phyloP scores from a whole-genome alignment of 2,329 filamentous ascomycete species.

The Clonostachys rosea region DNA sequence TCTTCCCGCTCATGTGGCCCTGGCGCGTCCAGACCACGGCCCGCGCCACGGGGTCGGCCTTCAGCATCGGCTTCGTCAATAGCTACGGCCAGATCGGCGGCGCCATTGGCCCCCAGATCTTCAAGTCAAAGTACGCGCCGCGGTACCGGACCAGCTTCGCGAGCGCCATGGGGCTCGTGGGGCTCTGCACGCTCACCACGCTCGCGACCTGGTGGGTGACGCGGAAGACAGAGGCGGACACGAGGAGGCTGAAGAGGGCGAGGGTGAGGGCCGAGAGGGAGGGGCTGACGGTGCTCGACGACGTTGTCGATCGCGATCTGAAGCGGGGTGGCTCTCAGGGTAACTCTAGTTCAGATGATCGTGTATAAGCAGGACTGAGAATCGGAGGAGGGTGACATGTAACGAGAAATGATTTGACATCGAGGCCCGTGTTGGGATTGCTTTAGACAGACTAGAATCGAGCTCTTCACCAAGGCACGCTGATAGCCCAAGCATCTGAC shows the following conservation, averaged over 20 bases:
- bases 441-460: too few species aligned
- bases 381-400: too few species aligned
- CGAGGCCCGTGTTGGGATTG: too few species aligned
- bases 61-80: slow-evolving; percentile 44
- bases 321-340: not conserved
- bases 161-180: slow-evolving; percentile 36
- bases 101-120: slow-evolving; percentile 40
- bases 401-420: too few species aligned
- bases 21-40: slow-evolving; percentile 43
- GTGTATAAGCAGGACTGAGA: too few species aligned
- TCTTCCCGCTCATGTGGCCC: slow-evolving; percentile 45
- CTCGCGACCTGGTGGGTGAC: slow-evolving; percentile 39
- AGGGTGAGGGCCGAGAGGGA: slow-evolving; percentile 31
- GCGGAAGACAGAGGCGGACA: slow-evolving; percentile 34
- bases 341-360: not conserved
- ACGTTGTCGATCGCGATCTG: slow-evolving; percentile 23
- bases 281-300: slow-evolving; percentile 33
- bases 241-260: slow-evolving; percentile 33
- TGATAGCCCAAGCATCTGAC: too few species aligned
- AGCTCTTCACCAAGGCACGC: too few species aligned
- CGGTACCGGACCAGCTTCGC: slow-evolving; percentile 37
- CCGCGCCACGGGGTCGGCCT: slow-evolving; percentile 41
- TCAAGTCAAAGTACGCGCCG: slow-evolving; percentile 35
- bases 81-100: slow-evolving; percentile 44
- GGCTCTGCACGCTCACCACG: slow-evolving; percentile 31